Evolutionary conservation across 1,284 basidiomycete genomes (phyloP).

Genomic region (Mrakiaceae sp.): DNA sequence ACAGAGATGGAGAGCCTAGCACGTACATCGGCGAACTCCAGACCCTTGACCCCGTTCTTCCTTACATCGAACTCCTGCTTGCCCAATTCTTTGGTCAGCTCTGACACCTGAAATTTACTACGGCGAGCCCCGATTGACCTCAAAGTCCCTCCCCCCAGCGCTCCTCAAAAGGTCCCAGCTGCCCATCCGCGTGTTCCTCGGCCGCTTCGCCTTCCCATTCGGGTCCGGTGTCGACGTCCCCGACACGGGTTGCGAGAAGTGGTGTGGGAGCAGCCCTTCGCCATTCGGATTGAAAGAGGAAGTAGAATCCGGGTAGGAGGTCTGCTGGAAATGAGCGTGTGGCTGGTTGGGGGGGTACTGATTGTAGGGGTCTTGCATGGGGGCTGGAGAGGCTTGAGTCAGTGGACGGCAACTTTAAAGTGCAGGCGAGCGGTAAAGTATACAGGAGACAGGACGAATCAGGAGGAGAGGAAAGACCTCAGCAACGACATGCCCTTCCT

Average conservation of each 20-base stretch:
- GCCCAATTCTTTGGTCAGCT: too few species aligned
- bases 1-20: neutral
- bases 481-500: too few species aligned
- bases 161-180: conserved; percentile 30
- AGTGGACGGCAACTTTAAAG: too few species aligned
- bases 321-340: neutral
- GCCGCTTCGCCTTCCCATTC: conserved; percentile 1
- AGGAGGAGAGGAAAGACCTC: too few species aligned
- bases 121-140: conserved; percentile 17
- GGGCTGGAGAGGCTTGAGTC: too few species aligned
- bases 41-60: conserved; percentile 28
- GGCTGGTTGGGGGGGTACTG: neutral
- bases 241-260: neutral
- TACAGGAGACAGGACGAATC: too few species aligned
- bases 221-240: neutral
- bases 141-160: conserved; percentile 27
- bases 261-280: neutral
- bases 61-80: conserved; percentile 28
- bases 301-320: neutral
- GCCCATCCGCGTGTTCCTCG: neutral
- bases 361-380: neutral
- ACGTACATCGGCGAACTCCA: conserved; percentile 30
- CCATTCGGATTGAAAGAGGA: neutral
- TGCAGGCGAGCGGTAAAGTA: too few species aligned
- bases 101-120: too few species aligned